phyloP scores from a whole-genome alignment of 169 alveolate species.

The Neospora caninum region DNA sequence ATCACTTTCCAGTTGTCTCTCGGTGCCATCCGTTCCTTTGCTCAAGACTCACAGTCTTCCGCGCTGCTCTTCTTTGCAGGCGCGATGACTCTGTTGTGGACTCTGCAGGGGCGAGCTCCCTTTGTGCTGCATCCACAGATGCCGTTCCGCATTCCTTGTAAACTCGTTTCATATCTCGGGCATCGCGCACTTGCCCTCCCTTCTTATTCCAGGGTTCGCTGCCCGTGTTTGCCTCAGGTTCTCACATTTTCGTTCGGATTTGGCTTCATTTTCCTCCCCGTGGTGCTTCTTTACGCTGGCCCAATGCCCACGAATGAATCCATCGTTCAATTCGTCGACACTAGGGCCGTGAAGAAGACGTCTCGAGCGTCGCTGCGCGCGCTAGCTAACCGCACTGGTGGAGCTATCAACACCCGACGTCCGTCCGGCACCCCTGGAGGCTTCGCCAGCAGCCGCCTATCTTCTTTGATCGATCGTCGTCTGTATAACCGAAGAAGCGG shows the following conservation, averaged over 20 bases:
- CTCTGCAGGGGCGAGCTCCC: too few relatives aligned
- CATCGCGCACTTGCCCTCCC: too few relatives aligned
- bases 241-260: constrained; percentile 42
- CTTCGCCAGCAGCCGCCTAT: neutral
- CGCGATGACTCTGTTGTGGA: too few relatives aligned
- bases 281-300: constrained; percentile 32
- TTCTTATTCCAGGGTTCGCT: too few relatives aligned
- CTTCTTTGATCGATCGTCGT: neutral
- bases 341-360: neutral
- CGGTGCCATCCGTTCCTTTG: too few relatives aligned
- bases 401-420: neutral
- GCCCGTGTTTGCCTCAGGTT: constrained; percentile 3
- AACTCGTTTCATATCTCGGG: too few relatives aligned
- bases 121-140: too few relatives aligned
- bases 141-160: too few relatives aligned
- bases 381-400: neutral
- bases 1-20: too few relatives aligned
- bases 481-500: neutral
- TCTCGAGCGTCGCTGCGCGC: constrained; percentile 2
- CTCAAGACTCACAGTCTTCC: too few relatives aligned
- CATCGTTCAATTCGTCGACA: constrained; percentile 13
- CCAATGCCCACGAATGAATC: constrained; percentile 45
- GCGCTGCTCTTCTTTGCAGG: too few relatives aligned
- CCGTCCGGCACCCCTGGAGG: too few relatives aligned
- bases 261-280: constrained; percentile 51